Evolutionary conservation across 176 grass and related monocot species (phyloP), one percentile per base, ranked within the genome.

Genomic region (Raddia guianensis): DNA sequence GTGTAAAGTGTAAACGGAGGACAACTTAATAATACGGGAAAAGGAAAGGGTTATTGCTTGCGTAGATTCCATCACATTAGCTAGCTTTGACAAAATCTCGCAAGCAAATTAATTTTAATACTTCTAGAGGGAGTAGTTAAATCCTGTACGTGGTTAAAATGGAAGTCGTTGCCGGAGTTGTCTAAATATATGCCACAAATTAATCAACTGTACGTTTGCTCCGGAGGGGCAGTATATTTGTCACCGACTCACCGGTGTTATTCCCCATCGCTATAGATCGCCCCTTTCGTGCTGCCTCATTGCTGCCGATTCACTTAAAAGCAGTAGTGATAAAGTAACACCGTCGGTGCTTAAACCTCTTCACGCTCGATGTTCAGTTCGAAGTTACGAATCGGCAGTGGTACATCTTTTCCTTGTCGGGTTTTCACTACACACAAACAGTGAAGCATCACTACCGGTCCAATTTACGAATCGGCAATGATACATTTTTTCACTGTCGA

Each of bases 101-200:
- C 10, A 6, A 32, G 46, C 0, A 79, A 54, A 32, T 46, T 0
- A 79, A 54, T 9, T 12, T 57, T 54, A 37, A 21, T 16, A 73
- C 76, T 58, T 80, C 27, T 74, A 60, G 65, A 32, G 52, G 12
- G 66, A 33, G 77, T 34, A 40, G 60, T 80, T 86, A 66, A 67
- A 56, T n/a, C 50, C 19, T 21, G 74, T 27, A 27, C 27, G 27
- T 50, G 58, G 65, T 77, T 48, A 56, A 65, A 46, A 33, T 4
- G 6, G 5, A 61, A 72, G 15, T 55, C 59, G 47, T 46, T 78
- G 57, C 53, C 35, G 6, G 48, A 64, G 66, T 78, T 56, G 71
- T 6, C 53, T 18, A 20, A 1, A 44, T 44, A 54, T 20, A 15
- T n/a, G n/a, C 2, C 10, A 5, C 21, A 3, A 40, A 40, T 40